A percentile compares a stretch with the other conserved stretches of the same genome.
Evolutionary conservation across 192 early-diverging fungal species (phyloP).

Genomic region (Coemansia sp.): DNA sequence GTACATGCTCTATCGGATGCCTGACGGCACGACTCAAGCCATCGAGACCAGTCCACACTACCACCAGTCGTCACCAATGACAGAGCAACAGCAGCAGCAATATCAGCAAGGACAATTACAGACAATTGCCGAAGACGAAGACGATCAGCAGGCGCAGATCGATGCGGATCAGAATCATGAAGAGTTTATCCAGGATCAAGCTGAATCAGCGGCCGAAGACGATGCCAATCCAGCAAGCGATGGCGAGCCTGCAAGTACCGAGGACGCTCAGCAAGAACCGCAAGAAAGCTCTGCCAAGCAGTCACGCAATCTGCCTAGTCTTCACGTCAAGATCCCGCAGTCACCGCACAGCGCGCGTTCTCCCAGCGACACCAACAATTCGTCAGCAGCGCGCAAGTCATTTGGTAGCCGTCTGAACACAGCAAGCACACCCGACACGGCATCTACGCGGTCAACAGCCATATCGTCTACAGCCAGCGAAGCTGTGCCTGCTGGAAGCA

Average conservation of each 20-base stretch:
- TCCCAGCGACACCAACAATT: constrained; percentile 8
- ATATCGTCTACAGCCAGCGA: no score
- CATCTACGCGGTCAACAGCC: constrained; percentile 1
- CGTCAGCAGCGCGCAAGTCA: constrained; percentile 14
- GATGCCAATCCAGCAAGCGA: constrained; percentile 1
- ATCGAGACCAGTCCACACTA: constrained; percentile 22
- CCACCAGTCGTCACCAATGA: constrained; percentile 13
- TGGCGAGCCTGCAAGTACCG: background rate
- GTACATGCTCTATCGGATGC: constrained; percentile 54
- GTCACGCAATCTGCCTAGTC: constrained; percentile 15
- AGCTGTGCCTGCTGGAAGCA: background rate
- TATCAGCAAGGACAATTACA: constrained; percentile 28
- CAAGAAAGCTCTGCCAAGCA: background rate
- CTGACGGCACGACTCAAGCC: constrained; percentile 37
- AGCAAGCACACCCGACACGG: constrained; percentile 23
- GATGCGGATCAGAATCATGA: constrained; percentile 1
- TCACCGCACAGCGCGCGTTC: constrained; percentile 11
- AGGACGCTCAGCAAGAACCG: background rate
- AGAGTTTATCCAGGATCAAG: background rate
- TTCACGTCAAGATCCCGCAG: constrained; percentile 40
- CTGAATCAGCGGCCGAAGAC: background rate
- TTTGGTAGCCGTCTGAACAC: constrained; percentile 15
- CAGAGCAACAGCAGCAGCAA: constrained; percentile 2
- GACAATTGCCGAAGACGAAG: constrained; percentile 48
- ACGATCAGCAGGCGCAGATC: constrained; percentile 10